Percentiles rank a stretch among this genome's conserved stretches.
These are phyloP conservation scores for Cutaneotrichosporon daszewskae DNA, from an alignment of 1,284 basidiomycete genomes.

Conservation along the genomic window DNA sequence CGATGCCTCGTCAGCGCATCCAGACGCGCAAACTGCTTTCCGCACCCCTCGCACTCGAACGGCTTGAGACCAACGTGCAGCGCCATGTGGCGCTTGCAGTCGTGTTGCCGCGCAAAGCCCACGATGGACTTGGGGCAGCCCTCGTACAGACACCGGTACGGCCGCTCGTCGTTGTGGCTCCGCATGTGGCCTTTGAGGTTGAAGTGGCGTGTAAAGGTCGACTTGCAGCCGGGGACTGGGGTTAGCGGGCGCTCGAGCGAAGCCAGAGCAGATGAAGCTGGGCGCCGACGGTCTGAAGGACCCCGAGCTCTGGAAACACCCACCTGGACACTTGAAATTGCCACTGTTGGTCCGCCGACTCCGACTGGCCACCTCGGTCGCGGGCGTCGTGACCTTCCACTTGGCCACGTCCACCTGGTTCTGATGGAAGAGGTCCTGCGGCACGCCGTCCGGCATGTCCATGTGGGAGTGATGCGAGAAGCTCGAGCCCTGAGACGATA, in stretches of 20 bases:
- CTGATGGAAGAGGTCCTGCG: conserved; percentile 8
- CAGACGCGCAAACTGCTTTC: conserved; percentile 86
- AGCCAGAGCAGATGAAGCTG: neutral
- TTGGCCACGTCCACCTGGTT: conserved; percentile 61
- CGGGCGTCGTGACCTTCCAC: conserved; percentile 86
- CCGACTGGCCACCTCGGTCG: conserved; percentile 87
- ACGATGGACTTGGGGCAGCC: conserved; percentile 72
- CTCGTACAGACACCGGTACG: conserved; percentile 86
- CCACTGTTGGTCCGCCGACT: conserved; percentile 84
- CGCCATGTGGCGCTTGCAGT: conserved; percentile 90
- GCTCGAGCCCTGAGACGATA: conserved; percentile 40
- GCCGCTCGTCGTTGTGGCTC: conserved; percentile 93
- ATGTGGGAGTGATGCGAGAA: conserved; percentile 34
- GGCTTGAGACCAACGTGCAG: conserved; percentile 77
- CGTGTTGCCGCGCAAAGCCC: conserved; percentile 85
- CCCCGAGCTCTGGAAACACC: conserved; percentile 11
- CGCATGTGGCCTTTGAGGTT: conserved; percentile 73
- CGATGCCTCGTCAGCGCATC: conserved; percentile 77
- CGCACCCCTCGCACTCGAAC: conserved; percentile 84
- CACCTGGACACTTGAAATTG: conserved; percentile 73
- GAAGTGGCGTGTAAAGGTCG: conserved; percentile 75
- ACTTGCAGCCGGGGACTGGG: conserved; percentile 80
- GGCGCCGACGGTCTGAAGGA: too few relatives aligned
- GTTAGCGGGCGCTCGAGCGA: neutral
- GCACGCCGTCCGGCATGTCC: conserved; percentile 37